phyloP scores from a whole-genome alignment of 768 basidiomycete genomes.

The Serendipita sp. region DNA sequence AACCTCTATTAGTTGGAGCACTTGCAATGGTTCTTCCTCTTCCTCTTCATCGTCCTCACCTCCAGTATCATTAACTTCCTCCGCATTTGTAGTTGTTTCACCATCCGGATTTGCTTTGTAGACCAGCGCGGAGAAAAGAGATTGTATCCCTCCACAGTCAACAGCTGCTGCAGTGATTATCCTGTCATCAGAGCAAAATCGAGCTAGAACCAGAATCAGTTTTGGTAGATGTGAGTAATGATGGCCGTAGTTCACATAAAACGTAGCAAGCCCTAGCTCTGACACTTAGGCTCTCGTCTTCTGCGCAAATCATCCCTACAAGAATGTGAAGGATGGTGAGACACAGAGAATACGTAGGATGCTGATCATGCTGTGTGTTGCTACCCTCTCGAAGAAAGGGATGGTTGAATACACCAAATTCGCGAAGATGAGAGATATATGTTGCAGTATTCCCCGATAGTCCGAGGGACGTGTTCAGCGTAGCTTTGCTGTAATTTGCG shows the following conservation, averaged over 20 bases:
- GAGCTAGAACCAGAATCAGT: conserved; percentile 28
- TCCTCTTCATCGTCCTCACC: conserved; percentile 16
- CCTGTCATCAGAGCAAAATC: conserved; percentile 53
- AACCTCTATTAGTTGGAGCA: conserved; percentile 13
- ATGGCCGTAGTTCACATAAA: conserved; percentile 36
- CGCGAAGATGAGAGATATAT: conserved; percentile 26
- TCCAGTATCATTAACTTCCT: conserved; percentile 15
- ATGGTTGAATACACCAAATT: conserved; percentile 47
- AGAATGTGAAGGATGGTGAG: conserved; percentile 56
- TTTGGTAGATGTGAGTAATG: neutral
- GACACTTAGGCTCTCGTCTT: conserved; percentile 26
- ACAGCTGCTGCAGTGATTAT: conserved; percentile 50
- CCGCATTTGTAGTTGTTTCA: neutral
- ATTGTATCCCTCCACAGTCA: conserved; percentile 50
- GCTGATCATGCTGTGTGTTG: conserved; percentile 19
- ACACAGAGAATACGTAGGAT: conserved; percentile 29
- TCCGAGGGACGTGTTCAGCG: neutral
- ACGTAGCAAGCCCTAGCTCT: conserved; percentile 61
- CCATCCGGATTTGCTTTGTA: neutral
- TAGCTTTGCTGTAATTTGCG: neutral
- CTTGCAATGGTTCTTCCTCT: neutral
- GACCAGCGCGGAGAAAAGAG: neutral
- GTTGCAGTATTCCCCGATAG: neutral
- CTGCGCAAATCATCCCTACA: conserved; percentile 38
- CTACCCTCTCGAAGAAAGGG: conserved; percentile 11